Evolutionary conservation across 2,329 filamentous ascomycete genomes (phyloP).

Genomic region (Aspergillus amoenus): DNA sequence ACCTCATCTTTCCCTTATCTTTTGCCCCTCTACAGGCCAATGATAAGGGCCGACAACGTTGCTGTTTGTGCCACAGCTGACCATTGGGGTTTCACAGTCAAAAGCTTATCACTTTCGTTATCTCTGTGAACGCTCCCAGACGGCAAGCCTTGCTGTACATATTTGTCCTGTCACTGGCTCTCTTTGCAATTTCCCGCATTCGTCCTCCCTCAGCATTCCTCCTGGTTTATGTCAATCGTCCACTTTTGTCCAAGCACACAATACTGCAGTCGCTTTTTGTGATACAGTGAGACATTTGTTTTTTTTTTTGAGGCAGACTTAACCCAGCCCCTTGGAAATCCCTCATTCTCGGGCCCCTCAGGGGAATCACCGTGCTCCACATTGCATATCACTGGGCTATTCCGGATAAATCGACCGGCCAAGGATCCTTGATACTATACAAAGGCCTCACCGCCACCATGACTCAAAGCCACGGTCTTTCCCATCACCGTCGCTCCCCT

Average conservation of each 20-base stretch:
- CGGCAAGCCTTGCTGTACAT: conserved; percentile 8
- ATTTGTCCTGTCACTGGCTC: conserved; percentile 19
- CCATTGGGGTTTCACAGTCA: conserved; percentile 16
- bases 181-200: conserved; percentile 13
- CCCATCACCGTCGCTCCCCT: conserved; percentile 33
- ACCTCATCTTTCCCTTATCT: conserved; percentile 24
- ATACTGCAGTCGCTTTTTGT: conserved; percentile 7
- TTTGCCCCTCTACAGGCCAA: conserved; percentile 19
- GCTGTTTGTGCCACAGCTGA: conserved; percentile 8
- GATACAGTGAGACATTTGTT: conserved; percentile 18
- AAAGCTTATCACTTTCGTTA: conserved; percentile 23
- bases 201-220: conserved; percentile 18
- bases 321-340: conserved; percentile 25
- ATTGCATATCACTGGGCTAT: conserved; percentile 17
- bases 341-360: conserved; percentile 27
- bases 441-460: conserved; percentile 40
- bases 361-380: conserved; percentile 29
- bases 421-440: conserved; percentile 16
- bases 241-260: conserved; percentile 5
- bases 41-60: conserved; percentile 21
- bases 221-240: neutral
- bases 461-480: conserved; percentile 30
- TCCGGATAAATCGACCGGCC: conserved; percentile 14
- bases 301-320: conserved; percentile 2
- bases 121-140: conserved; percentile 14